Evolutionary conservation across 129 eudicot genomes (phyloP).

Genomic region (Centaurea solstitialis): DNA sequence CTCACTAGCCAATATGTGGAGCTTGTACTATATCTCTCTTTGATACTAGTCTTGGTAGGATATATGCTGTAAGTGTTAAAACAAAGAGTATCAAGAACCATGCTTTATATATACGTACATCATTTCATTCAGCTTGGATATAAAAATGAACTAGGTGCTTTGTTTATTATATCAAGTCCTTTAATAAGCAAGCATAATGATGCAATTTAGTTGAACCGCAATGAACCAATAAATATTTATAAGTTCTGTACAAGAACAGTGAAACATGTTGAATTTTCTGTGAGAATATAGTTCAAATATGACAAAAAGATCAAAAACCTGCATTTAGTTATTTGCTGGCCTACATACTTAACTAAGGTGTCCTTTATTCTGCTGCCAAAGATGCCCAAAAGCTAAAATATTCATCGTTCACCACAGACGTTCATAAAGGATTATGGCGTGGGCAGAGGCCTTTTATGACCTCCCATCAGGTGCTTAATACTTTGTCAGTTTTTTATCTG

Average conservation of each 20-base stretch:
- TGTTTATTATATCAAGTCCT: no score
- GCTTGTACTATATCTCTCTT: slow-evolving; percentile 33
- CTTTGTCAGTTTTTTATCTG: neutral
- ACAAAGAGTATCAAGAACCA: no score
- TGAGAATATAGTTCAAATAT: neutral
- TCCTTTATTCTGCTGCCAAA: slow-evolving; percentile 1
- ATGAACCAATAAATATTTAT: neutral
- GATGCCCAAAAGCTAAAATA: neutral
- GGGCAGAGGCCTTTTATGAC: neutral
- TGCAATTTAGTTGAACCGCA: no score
- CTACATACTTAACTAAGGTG: neutral
- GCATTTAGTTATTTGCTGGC: neutral
- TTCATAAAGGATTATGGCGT: neutral
- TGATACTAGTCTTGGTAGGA: slow-evolving; percentile 31
- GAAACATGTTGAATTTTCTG: neutral
- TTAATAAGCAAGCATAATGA: no score
- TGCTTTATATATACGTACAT: no score
- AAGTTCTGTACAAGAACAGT: slow-evolving; percentile 8
- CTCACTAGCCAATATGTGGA: slow-evolving; percentile 13
- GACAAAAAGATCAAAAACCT: neutral
- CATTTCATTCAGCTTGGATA: no score
- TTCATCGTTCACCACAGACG: neutral
- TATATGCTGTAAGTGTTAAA: slow-evolving; percentile 36
- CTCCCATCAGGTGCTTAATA: neutral
- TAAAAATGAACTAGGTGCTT: no score